phyloP scores from a whole-genome alignment of 2,329 filamentous ascomycete genomes.

The Xylaria sp. region DNA sequence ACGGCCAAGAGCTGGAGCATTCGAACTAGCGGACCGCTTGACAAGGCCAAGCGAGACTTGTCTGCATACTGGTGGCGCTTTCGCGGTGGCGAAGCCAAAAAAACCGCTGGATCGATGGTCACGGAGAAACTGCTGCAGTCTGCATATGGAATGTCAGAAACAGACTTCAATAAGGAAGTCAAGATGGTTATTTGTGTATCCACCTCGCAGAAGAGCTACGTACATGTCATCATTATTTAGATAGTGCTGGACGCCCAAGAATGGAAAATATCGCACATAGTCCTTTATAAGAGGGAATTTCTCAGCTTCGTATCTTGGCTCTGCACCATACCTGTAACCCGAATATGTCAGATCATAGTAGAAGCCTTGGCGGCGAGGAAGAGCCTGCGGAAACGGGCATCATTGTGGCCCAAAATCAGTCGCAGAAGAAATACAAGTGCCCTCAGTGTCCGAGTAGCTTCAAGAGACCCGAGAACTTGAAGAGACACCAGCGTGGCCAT shows the following conservation, averaged over 20 bases:
- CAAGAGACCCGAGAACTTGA: constrained; percentile 41
- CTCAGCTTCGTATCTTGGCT: constrained; percentile 22
- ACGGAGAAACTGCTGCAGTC: neutral
- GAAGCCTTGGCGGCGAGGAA: constrained; percentile 11
- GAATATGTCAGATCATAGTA: constrained; percentile 11
- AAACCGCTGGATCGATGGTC: neutral
- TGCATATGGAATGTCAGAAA: constrained; percentile 1
- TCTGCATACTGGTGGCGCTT: constrained; percentile 13
- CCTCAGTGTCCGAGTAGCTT: constrained; percentile 39
- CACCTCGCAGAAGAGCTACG: constrained; percentile 4
- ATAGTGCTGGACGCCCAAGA: neutral
- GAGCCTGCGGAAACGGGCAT: constrained; percentile 17
- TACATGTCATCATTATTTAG: constrained; percentile 4
- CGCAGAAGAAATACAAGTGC: constrained; percentile 38
- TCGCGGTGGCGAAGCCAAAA: constrained; percentile 7
- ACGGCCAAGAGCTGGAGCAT: neutral
- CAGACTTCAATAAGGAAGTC: neutral
- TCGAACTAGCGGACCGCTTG: neutral
- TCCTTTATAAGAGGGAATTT: constrained; percentile 17
- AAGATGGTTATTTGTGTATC: neutral
- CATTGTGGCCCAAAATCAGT: constrained; percentile 16
- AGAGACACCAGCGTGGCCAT: constrained; percentile 41
- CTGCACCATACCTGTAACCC: constrained; percentile 10
- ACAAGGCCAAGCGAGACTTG: constrained; percentile 12
- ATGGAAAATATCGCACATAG: constrained; percentile 6